Percentiles rank a stretch among this genome's conserved stretches.
These are phyloP conservation scores for Candida buenavistaensis DNA, from an alignment of 1,139 yeast species.

Conservation along the genomic window DNA sequence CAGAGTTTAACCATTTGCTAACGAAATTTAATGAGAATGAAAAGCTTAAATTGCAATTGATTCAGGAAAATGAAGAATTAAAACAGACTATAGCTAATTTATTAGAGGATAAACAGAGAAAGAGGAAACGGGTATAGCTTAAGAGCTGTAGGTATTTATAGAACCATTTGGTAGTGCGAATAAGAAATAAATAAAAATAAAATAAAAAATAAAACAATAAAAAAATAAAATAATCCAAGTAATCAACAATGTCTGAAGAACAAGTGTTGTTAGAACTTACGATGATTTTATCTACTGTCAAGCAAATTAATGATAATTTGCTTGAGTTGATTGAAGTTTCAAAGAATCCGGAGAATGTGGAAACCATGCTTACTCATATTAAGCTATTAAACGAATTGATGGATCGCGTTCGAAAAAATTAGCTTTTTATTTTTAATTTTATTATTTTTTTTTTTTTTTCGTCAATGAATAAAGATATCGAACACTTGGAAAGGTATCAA, in stretches of 20 bases:
- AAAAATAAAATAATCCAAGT: too few species aligned
- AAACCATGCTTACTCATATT: conserved; percentile 4
- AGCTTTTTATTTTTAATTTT: background rate
- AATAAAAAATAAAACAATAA: too few species aligned
- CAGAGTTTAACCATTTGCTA: conserved; percentile 36
- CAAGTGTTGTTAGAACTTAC: conserved; percentile 31
- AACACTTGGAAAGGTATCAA: conserved; percentile 11
- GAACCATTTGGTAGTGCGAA: too few species aligned
- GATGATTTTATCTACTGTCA: conserved; percentile 32
- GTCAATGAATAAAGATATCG: too few species aligned
- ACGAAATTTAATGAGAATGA: conserved; percentile 38
- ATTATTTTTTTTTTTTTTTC: background rate
- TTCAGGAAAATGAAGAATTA: conserved; percentile 37
- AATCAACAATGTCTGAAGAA: conserved; percentile 5
- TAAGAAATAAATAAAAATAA: too few species aligned
- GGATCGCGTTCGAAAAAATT: too few species aligned
- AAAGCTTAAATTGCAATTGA: conserved; percentile 31
- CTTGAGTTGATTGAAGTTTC: conserved; percentile 24
- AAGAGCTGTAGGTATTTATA: too few species aligned
- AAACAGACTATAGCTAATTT: conserved; percentile 27
- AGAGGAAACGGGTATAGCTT: too few species aligned
- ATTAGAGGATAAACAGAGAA: conserved; percentile 25
- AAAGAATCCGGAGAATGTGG: conserved; percentile 10
- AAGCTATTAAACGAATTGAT: conserved; percentile 10
- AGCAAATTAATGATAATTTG: conserved; percentile 30